These are phyloP conservation scores for Arachnomyces sp. DNA, from an alignment of 2,329 filamentous ascomycete species.

Conservation along the genomic window DNA sequence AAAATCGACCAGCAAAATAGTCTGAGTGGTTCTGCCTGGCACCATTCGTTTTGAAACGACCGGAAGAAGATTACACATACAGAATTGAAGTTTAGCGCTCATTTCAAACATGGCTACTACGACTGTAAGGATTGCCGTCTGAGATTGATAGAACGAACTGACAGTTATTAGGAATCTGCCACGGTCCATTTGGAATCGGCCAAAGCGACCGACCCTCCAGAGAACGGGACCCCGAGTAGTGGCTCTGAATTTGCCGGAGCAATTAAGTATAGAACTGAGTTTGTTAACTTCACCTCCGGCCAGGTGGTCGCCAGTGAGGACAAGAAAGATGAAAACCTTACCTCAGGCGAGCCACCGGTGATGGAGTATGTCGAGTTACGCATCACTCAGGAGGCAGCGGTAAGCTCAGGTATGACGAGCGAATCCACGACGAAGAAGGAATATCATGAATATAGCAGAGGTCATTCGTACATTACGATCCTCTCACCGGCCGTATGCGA, in stretches of 20 bases:
- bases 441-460: not conserved
- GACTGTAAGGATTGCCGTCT: not conserved
- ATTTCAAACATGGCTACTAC: not conserved
- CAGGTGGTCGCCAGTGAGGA: not conserved
- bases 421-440: not conserved
- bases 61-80: too few species aligned
- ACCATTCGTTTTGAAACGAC: too few species aligned
- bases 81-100: too few species aligned
- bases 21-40: too few species aligned
- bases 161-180: not conserved
- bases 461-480: not conserved
- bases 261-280: not conserved
- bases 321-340: not conserved
- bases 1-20: too few species aligned
- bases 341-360: not conserved
- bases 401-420: not conserved
- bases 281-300: not conserved
- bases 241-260: not conserved
- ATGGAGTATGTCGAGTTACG: not conserved
- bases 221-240: not conserved
- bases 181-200: not conserved
- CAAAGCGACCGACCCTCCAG: too few species aligned
- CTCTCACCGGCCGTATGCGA: not conserved
- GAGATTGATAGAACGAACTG: not conserved
- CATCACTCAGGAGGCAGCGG: too few species aligned